Evolutionary conservation across 495 filamentous ascomycete genomes (phyloP), one percentile per base, ranked within the genome.

Genomic region (Lophiotrema nucula): DNA sequence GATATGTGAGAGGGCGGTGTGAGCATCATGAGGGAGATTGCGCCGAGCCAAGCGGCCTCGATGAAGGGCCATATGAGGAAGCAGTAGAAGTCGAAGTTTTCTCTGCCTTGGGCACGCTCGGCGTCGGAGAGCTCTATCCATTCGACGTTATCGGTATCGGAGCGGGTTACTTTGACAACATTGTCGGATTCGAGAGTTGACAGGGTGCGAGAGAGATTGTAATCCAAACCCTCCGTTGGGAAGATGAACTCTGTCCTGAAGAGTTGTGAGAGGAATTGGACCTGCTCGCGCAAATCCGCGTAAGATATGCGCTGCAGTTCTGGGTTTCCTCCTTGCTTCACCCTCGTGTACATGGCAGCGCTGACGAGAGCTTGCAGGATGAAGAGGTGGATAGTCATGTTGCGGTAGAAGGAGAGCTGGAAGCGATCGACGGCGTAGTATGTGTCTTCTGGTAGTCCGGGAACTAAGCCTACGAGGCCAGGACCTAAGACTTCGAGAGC

Each of bases 61-160:
- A 97, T 90, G 65, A 97, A 97, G 0, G 93, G 93, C 93, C 93
- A 97, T 59, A 97, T 90, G 19, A 97, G 72, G 78, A 97, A 97
- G 72, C 91, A 96, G 73, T 98, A 97, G 71, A 97, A 98, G 66
- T 97, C 93, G 68, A 86, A 97, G 66, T 96, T 96, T 68, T 97
- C 92, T 21, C 92, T 76, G 2, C 92, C 93, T 31, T 79, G 83
- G 2, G 77, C 74, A 19, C 92, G 79, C 70, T 98, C 92, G 1
- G 77, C 68, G 15, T 87, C 82, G 6, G 85, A 83, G n/a, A 97
- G 76, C 15, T 88, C 88, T 11, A 96, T 74, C 38, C 76, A 85
- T 1, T 74, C 71, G 11, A 91, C 83, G 27, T 21, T 19, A 24
- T 77, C 79, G 3, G 77, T 66, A 19, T 77, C 11, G 47, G 27